Base-by-base conservation (phyloP, 1,284 basidiomycete genomes). In the Cryptococcus hybrid region DNA sequence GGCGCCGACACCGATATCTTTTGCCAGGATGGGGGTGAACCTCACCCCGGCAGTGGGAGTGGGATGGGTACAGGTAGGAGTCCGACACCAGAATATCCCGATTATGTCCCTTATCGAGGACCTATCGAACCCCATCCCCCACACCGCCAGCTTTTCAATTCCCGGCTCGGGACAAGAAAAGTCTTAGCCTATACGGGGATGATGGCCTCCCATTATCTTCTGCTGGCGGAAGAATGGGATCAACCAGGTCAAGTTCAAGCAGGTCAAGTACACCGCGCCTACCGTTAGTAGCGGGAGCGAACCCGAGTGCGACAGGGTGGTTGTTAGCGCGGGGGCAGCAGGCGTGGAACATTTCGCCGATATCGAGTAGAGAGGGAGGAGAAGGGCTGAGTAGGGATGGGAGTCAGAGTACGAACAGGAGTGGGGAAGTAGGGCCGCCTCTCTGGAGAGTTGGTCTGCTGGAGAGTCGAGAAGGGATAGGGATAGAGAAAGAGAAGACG, bases 91-190 rank as follows among this genome's bases (percentile, higher is more conserved):
- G 61, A 63, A 9, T 64, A 68, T 55, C 67, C 66, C n/a, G 71
- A 70, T 43, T 75, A 71, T 54, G 59, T 75, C 30, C 71, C 73
- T 8, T 75, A 75, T 56, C 51, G 55, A 7, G 67, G 68, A 7
- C 70, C 71, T 1, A 60, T 70, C 37, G 66, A 66, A 55, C 55
- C 59, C 4, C 56, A 57, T 24, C 58, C 53, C 52, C n/a, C 42
- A 47, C 4, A 9, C 38, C 7, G 11, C 40, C 6, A 47, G 24
- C 18, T 35, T 24, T 12, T 15, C 39, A 15, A 45, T 12, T 36
- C 38, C 18, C n/a, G 51, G 51, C 7, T 47, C 46, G 30, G 37
- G 47, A 8, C 12, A 24, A 11, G 3, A 3, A 15, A 11, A 7
- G 46, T 13, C 11, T 7, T 18, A 3, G 46, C n/a, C n/a, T n/a